Base-by-base conservation (phyloP, 2,329 filamentous ascomycete species). In the Cryoendolithus antarcticus region DNA sequence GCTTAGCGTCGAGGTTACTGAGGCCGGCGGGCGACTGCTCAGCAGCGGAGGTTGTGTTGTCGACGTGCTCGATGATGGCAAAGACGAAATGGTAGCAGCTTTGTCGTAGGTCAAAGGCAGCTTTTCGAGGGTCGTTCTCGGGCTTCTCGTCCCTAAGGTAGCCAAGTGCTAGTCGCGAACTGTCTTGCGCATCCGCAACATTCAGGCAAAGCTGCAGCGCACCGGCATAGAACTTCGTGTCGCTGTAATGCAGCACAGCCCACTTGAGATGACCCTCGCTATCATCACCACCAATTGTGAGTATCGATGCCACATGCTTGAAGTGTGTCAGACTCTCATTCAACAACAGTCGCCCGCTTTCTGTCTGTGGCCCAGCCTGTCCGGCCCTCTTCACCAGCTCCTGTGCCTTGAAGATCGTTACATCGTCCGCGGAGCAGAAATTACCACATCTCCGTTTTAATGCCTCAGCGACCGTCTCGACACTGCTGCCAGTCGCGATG, bases 331-430 rank as follows among this genome's bases (percentile, higher is more conserved):
- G 62, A 61, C 88, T 95, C 59, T 96, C 89, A 50, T 88, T 88
- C 13, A 98, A 71, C 28, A 94, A 66, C 34, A 79, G 78, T 29
- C 88, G 78, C 4, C 82, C 84, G 37, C 77, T 70, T 49, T 88
- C 89, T 3, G 77, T 77, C 53, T 86, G 85, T 4, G 72, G 67
- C 7, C 78, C 76, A 35, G 83, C 76, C 58, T 95, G 88, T 2
- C 80, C 78, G 1, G 89, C 89, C 49, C 85, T 76, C 67, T 94
- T 93, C 38, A 96, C 67, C 53, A 89, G 83, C 61, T 98, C 91
- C 58, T 96, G 89, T 0, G 91, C 91, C 62, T 94, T 96, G 77
- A 98, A 98, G 50, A 95, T 89, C 47, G 96, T 79, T 2, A 96
- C 91, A 64, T 98, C 91, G 48, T 98, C 89, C 0, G 89, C 80